These are phyloP conservation scores for Aspergillus sclerotioniger DNA, from an alignment of 495 filamentous ascomycete species.

Conservation along the genomic window DNA sequence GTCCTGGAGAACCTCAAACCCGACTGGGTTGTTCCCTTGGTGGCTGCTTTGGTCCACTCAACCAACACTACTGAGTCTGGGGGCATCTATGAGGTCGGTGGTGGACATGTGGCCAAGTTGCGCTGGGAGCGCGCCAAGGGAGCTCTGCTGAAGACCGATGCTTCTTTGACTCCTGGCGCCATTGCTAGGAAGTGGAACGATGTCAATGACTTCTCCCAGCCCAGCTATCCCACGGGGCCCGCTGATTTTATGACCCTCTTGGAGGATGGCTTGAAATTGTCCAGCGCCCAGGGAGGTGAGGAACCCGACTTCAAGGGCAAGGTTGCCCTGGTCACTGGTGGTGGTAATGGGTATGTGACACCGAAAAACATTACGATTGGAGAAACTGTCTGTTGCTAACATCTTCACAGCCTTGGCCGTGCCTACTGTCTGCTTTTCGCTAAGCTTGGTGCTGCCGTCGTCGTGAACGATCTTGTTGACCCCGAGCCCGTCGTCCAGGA, in stretches of 20 bases:
- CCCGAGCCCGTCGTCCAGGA: constrained; percentile 91
- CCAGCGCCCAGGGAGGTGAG: constrained; percentile 70
- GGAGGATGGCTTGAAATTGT: constrained; percentile 78
- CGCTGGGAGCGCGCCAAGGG: constrained; percentile 95
- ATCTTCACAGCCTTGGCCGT: constrained; percentile 68
- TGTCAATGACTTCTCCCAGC: constrained; percentile 82
- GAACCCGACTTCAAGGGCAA: constrained; percentile 85
- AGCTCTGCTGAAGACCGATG: constrained; percentile 85
- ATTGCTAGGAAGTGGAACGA: constrained; percentile 85
- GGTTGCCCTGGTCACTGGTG: constrained; percentile 90
- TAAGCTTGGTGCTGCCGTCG: constrained; percentile 82
- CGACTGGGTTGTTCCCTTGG: constrained; percentile 93
- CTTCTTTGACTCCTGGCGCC: constrained; percentile 81
- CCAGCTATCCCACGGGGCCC: constrained; percentile 79
- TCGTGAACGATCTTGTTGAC: constrained; percentile 93
- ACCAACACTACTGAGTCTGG: constrained; percentile 84
- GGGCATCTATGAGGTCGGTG: constrained; percentile 89
- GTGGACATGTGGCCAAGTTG: constrained; percentile 89
- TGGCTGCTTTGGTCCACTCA: constrained; percentile 85
- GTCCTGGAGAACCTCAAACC: constrained; percentile 85
- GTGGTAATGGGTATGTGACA: constrained; percentile 68
- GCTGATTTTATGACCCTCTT: constrained; percentile 87
- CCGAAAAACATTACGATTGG: background rate
- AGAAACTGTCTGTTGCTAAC: constrained; percentile 10
- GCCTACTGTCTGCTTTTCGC: constrained; percentile 91